Evolutionary conservation across 2,329 filamentous ascomycete species (phyloP).

Genomic region (Monilinia laxa): DNA sequence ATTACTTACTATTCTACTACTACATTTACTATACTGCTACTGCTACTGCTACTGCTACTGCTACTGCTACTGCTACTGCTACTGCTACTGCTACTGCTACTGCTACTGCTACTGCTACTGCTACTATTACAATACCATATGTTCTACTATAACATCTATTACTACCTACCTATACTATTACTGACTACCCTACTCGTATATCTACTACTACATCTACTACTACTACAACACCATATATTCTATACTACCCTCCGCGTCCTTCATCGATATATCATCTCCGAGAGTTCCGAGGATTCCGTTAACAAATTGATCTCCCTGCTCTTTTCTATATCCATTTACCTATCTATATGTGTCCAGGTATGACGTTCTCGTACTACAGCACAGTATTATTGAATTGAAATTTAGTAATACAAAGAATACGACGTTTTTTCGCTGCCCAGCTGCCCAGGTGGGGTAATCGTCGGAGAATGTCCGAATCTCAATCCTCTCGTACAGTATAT

Average conservation of each 20-base stretch:
- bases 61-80: neutral
- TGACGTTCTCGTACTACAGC: neutral
- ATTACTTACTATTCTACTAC: no score
- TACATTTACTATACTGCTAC: neutral
- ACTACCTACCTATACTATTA: neutral
- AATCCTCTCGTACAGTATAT: slow-evolving; percentile 4
- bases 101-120: no score
- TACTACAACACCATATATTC: neutral
- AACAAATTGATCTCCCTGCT: neutral
- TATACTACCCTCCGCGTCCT: slow-evolving; percentile 4
- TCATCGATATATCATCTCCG: slow-evolving; percentile 9
- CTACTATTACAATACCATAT: no score
- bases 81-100: no score
- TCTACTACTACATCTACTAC: neutral
- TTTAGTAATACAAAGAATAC: neutral
- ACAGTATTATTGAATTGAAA: neutral
- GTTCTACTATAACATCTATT: no score
- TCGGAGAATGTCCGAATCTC: slow-evolving; percentile 13
- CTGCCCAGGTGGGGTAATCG: neutral
- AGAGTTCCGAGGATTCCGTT: neutral
- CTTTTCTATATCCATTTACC: neutral
- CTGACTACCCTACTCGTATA: neutral
- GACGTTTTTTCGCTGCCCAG: slow-evolving; percentile 8
- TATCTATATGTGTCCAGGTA: neutral
- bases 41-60: neutral